phyloP scores from a whole-genome alignment of 176 grass and related monocot genomes.

The Eragrostis nindensis region DNA sequence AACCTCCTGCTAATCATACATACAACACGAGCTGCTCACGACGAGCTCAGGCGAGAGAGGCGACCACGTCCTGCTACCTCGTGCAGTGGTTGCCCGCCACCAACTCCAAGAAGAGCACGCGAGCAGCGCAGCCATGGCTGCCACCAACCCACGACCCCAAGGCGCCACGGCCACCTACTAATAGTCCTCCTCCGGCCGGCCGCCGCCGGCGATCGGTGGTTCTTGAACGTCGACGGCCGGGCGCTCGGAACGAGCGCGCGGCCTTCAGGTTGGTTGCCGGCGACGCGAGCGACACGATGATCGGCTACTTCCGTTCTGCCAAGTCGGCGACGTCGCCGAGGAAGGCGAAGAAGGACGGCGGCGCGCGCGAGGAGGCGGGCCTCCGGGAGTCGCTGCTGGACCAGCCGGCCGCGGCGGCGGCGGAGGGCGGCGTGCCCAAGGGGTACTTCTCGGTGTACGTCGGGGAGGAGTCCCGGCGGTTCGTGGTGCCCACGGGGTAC shows the following conservation, averaged over 20 bases:
- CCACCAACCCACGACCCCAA: constrained; percentile 24
- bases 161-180: constrained; percentile 4
- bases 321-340: not conserved
- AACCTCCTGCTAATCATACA: constrained; percentile 18
- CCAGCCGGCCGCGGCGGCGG: not conserved
- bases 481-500: constrained; percentile 62
- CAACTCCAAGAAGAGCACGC: constrained; percentile 23
- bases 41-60: constrained; percentile 18
- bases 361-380: constrained; percentile 11
- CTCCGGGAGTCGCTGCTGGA: constrained; percentile 50
- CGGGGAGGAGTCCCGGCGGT: constrained; percentile 52
- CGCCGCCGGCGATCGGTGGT: no score
- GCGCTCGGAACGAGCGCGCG: no score
- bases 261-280: not conserved
- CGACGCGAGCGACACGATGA: constrained; percentile 12
- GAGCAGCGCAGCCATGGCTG: constrained; percentile 20
- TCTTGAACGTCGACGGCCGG: no score
- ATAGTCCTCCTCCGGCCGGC: not conserved
- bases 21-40: not conserved
- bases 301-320: constrained; percentile 49
- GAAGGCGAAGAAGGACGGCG: not conserved
- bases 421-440: constrained; percentile 42
- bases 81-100: constrained; percentile 19
- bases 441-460: constrained; percentile 73
- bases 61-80: constrained; percentile 27